Conservation (phyloP, 768 basidiomycete genomes). For the Trichaptum fuscoviolaceum region DNA sequence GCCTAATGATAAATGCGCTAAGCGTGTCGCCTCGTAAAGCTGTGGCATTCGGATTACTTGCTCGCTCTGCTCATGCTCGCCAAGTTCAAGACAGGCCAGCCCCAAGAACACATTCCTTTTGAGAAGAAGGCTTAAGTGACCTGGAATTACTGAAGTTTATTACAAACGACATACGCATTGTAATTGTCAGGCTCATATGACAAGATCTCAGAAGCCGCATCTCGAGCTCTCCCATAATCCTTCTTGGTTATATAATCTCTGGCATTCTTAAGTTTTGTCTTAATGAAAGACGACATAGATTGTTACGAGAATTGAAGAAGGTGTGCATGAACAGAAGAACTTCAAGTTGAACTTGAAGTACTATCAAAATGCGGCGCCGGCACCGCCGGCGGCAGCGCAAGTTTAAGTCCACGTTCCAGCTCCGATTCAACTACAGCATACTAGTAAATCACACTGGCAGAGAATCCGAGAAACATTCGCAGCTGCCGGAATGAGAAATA, state of each 20-base stretch:
- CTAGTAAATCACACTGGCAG: no score
- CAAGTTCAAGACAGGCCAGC: constrained; percentile 71
- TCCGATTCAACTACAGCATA: no score
- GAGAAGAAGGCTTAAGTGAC: constrained; percentile 5
- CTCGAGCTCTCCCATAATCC: constrained; percentile 62
- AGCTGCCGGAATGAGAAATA: no score
- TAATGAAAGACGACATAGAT: constrained; percentile 35
- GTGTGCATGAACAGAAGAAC: not conserved
- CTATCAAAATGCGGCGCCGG: no score
- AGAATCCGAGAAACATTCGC: no score
- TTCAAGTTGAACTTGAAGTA: no score
- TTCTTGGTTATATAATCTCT: constrained; percentile 73
- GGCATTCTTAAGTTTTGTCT: constrained; percentile 72
- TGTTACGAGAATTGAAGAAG: not conserved
- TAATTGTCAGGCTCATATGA: constrained; percentile 81
- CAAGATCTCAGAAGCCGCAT: constrained; percentile 60
- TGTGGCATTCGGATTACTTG: constrained; percentile 51
- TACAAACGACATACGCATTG: constrained; percentile 57
- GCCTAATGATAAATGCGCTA: constrained; percentile 37
- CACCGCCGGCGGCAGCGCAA: no score
- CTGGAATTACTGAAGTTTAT: constrained; percentile 1
- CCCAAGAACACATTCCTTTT: constrained; percentile 81
- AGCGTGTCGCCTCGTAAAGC: constrained; percentile 17
- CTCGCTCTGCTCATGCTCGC: constrained; percentile 70
- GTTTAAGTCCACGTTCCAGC: no score